Conservation (phyloP, 306 rosid genomes). For the Malus fusca region DNA sequence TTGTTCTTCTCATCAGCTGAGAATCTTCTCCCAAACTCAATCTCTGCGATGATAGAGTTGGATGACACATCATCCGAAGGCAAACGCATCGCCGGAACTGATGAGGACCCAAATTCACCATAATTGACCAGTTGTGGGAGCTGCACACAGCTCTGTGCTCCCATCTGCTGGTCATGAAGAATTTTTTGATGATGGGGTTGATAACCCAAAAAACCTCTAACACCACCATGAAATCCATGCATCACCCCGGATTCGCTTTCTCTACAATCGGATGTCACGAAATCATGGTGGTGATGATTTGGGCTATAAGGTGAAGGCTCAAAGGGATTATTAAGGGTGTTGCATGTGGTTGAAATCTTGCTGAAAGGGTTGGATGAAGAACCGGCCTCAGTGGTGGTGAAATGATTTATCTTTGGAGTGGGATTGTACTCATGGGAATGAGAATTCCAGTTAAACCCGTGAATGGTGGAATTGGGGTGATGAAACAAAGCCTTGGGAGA, state of each 20-base stretch:
- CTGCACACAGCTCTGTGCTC: neutral
- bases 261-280: neutral
- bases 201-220: neutral
- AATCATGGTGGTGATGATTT: neutral
- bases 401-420: neutral
- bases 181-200: neutral
- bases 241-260: neutral
- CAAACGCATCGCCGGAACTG: neutral
- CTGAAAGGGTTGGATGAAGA: constrained; percentile 19
- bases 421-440: neutral
- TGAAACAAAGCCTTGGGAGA: too few relatives aligned
- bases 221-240: neutral
- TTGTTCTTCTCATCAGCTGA: constrained; percentile 1
- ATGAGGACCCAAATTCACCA: constrained; percentile 9
- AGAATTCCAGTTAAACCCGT: constrained; percentile 10
- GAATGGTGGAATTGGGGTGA: neutral
- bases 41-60: neutral
- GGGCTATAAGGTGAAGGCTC: neutral
- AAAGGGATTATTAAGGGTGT: neutral
- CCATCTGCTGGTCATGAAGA: neutral
- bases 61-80: neutral
- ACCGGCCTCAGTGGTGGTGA: neutral
- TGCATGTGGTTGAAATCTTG: neutral
- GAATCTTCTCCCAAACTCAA: neutral
- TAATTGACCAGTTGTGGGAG: neutral